These are phyloP conservation scores for Thinopyrum elongatum DNA, from an alignment of 176 grass and related monocot species.

Conservation along the genomic window DNA sequence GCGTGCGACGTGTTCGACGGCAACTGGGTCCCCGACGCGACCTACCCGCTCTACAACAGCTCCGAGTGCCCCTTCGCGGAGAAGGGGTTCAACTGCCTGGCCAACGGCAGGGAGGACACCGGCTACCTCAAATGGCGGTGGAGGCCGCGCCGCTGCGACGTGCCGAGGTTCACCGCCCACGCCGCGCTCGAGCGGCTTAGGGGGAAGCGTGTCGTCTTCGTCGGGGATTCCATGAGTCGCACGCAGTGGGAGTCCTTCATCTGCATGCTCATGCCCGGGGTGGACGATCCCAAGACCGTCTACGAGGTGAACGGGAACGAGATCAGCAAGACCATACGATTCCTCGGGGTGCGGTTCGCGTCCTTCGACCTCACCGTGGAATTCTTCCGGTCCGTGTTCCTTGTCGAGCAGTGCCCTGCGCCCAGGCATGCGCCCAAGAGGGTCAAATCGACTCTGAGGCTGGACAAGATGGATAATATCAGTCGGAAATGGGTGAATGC, in stretches of 20 bases:
- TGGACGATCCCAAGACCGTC: conserved; percentile 62
- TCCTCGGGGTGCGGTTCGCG: conserved; percentile 66
- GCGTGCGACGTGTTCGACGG: conserved; percentile 86
- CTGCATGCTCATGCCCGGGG: conserved; percentile 94
- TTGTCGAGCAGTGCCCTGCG: conserved; percentile 62
- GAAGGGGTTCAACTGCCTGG: conserved; percentile 86
- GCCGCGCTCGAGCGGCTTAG: conserved; percentile 61
- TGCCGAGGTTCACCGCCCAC: conserved; percentile 50
- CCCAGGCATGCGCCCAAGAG: conserved; percentile 71
- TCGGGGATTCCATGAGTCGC: conserved; percentile 99
- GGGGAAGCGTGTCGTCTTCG: conserved; percentile 83
- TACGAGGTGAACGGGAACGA: conserved; percentile 86
- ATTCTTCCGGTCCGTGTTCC: conserved; percentile 88
- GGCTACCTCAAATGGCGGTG: conserved; percentile 88
- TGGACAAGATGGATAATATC: conserved; percentile 79
- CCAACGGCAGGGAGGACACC: conserved; percentile 77
- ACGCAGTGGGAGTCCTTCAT: conserved; percentile 99
- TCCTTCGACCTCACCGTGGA: conserved; percentile 78
- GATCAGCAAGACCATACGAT: conserved; percentile 76
- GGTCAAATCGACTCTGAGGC: conserved; percentile 60
- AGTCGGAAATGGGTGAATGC: conserved; percentile 76
- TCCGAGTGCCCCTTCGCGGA: conserved; percentile 85
- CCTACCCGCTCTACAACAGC: conserved; percentile 78
- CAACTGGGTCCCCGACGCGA: conserved; percentile 54
- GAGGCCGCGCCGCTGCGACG: conserved; percentile 72